These are phyloP conservation scores for Cyclotella choctawhatcheeana DNA, from an alignment of 108 stramenopile species.

Conservation along the genomic window DNA sequence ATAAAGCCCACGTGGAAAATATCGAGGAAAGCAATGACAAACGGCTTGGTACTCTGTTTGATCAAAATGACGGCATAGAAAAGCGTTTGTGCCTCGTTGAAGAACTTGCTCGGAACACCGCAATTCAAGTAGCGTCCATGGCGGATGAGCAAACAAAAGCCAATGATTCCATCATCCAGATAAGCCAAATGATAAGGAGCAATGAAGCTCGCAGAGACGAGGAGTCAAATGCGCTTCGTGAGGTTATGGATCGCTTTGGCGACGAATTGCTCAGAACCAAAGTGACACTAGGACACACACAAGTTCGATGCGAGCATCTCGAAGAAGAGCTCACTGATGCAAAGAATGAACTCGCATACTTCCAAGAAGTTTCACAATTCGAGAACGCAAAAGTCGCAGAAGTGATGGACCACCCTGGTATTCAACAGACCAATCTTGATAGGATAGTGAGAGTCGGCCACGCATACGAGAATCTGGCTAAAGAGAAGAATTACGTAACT, in stretches of 20 bases:
- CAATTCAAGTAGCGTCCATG: slow-evolving; percentile 19
- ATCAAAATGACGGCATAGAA: slow-evolving; percentile 15
- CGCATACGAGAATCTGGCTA: slow-evolving; percentile 48
- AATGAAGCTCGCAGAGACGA: slow-evolving; percentile 36
- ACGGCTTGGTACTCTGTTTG: slow-evolving; percentile 26
- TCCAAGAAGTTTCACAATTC: slow-evolving; percentile 34
- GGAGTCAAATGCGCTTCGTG: slow-evolving; percentile 23
- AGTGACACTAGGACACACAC: slow-evolving; percentile 40
- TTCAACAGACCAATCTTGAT: slow-evolving; percentile 35
- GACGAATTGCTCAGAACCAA: slow-evolving; percentile 49
- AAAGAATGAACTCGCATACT: slow-evolving; percentile 32
- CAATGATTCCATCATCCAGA: slow-evolving; percentile 24
- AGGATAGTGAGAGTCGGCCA: slow-evolving; percentile 49
- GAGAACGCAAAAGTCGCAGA: slow-evolving; percentile 31
- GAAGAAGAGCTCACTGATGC: slow-evolving; percentile 37
- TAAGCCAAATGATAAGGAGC: slow-evolving; percentile 16
- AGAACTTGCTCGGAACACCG: not conserved
- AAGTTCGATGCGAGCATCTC: slow-evolving; percentile 39
- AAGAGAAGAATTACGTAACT: slow-evolving; percentile 55
- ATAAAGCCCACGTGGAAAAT: slow-evolving; percentile 15
- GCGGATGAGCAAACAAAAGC: slow-evolving; percentile 31
- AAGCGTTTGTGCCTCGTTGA: slow-evolving; percentile 32
- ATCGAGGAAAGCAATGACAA: slow-evolving; percentile 25
- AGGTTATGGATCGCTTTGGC: slow-evolving; percentile 35
- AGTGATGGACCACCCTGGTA: slow-evolving; percentile 38